Evolutionary conservation across 306 rosid genomes (phyloP).

Genomic region (Gillenia trifoliata): DNA sequence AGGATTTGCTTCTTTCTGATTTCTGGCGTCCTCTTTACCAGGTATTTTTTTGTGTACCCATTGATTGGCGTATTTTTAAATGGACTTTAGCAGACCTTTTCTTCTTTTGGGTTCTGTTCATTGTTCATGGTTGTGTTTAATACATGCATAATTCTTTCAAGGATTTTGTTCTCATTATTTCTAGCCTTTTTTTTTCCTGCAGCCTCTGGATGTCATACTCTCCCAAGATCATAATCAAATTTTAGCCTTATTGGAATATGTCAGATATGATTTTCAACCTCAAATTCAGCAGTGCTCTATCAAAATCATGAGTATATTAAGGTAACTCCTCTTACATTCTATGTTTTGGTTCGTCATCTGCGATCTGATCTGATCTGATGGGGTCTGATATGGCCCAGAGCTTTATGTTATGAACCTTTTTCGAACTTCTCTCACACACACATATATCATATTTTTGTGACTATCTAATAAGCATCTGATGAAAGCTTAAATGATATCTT

Average conservation of each 20-base stretch:
- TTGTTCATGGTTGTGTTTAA: not conserved
- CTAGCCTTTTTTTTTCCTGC: constrained; percentile 20
- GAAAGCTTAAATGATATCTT: constrained; percentile 1
- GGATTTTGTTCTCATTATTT: constrained; percentile 6
- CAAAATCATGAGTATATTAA: constrained; percentile 91
- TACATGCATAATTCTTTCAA: not conserved
- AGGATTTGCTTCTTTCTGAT: constrained; percentile 84
- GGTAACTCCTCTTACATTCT: constrained; percentile 42
- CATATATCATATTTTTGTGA: not conserved
- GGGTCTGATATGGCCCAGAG: not conserved
- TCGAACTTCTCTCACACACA: not conserved
- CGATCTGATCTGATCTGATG: not conserved
- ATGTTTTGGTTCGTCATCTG: constrained; percentile 11
- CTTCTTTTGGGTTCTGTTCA: not conserved
- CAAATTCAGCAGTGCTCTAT: constrained; percentile 83
- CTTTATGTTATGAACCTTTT: not conserved
- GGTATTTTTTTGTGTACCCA: constrained; percentile 33
- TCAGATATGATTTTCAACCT: constrained; percentile 89
- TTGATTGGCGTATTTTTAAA: not conserved
- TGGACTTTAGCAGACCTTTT: not conserved
- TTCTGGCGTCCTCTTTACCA: constrained; percentile 92
- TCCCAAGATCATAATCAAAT: constrained; percentile 94
- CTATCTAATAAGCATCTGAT: not conserved
- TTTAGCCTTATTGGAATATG: constrained; percentile 85
- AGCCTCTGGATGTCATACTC: constrained; percentile 95